Percentiles rank a stretch among this genome's conserved stretches.
These are phyloP conservation scores for Eimeria acervulina DNA, from an alignment of 169 alveolate genomes.

Conservation along the genomic window DNA sequence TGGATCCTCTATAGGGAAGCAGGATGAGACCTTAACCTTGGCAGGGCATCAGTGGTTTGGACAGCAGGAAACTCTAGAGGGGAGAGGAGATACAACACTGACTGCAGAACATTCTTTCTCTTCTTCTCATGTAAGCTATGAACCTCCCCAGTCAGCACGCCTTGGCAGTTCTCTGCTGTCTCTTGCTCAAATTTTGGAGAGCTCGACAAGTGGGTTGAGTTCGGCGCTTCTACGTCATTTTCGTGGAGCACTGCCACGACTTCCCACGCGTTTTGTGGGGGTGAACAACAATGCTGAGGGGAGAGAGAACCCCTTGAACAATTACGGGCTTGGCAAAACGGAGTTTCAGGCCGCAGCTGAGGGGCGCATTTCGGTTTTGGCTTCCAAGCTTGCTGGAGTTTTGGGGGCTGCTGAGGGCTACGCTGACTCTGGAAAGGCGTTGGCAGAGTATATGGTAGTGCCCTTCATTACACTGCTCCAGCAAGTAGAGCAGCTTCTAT, in stretches of 20 bases:
- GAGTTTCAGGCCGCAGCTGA: background rate
- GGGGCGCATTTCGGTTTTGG: background rate
- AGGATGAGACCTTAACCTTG: background rate
- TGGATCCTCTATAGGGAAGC: background rate
- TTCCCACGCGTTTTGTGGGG: constrained; percentile 4
- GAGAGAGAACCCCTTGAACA: too few species aligned
- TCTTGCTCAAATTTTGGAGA: background rate
- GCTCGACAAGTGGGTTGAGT: background rate
- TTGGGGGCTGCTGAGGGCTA: constrained; percentile 29
- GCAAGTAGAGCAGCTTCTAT: background rate
- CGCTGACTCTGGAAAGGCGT: background rate
- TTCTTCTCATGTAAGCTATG: background rate
- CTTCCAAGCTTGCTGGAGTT: background rate
- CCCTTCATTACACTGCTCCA: background rate
- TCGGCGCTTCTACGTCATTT: constrained; percentile 39
- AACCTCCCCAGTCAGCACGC: background rate
- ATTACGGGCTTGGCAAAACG: background rate
- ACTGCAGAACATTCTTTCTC: background rate
- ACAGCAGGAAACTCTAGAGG: background rate
- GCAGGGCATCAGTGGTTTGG: background rate
- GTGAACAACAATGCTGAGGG: background rate
- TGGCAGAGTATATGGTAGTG: background rate
- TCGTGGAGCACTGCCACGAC: background rate
- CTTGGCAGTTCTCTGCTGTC: constrained; percentile 14
- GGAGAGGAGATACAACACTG: background rate